Evolutionary conservation across 345 rosid genomes (phyloP).

Genomic region (Eucalyptus cloeziana): DNA sequence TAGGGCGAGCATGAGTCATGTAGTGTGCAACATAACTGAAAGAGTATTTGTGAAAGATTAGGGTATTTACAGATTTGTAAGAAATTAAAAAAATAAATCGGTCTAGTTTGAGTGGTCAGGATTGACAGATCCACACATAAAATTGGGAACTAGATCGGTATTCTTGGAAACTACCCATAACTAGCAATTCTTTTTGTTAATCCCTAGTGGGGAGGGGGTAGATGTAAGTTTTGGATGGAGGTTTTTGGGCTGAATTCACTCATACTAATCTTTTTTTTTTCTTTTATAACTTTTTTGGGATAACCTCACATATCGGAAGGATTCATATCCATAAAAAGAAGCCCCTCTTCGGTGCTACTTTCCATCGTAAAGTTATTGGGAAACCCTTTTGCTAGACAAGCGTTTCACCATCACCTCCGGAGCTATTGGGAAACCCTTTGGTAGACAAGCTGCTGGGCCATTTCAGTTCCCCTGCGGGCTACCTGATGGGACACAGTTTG

Average conservation of each 20-base stretch:
- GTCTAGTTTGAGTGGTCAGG: fast-evolving
- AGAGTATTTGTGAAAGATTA: not conserved
- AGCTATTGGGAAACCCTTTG: not conserved
- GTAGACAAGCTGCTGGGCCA: not conserved
- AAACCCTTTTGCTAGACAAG: not conserved
- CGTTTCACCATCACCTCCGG: not conserved
- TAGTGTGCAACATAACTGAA: not conserved
- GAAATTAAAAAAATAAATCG: not conserved
- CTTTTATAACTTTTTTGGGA: not conserved
- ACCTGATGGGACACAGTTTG: not conserved
- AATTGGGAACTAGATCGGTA: fast-evolving
- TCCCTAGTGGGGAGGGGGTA: not conserved
- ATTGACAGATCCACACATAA: fast-evolving
- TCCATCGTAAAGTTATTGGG: not conserved
- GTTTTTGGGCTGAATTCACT: not conserved
- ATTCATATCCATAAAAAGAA: not conserved
- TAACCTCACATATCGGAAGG: not conserved
- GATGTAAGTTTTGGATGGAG: not conserved
- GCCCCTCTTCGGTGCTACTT: not conserved
- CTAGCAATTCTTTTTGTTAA: not conserved
- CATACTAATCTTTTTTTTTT: not conserved
- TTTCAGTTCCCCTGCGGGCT: not conserved
- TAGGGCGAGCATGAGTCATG: not conserved
- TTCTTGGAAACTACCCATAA: fast-evolving
- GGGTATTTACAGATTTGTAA: not conserved